phyloP scores from a whole-genome alignment of 768 basidiomycete species.

The Mycena haematopus region DNA sequence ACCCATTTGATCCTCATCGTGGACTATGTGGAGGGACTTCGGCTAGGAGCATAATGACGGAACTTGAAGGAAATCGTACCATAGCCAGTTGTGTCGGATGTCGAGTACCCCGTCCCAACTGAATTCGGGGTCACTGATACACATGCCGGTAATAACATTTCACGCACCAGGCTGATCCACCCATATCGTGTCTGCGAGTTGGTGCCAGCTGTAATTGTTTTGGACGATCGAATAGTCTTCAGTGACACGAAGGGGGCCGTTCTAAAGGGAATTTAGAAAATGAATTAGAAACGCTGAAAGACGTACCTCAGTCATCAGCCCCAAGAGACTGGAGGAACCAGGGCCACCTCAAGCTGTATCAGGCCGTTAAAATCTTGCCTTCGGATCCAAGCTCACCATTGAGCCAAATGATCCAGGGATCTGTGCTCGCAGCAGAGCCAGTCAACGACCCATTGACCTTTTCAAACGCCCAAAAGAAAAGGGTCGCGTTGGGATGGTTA shows the following conservation, averaged over 20 bases:
- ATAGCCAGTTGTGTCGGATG: slow-evolving; percentile 65
- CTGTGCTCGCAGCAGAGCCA: slow-evolving; percentile 32
- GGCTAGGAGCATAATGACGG: neutral
- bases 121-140: neutral
- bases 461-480: slow-evolving; percentile 73
- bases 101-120: slow-evolving; percentile 65
- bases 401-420: slow-evolving; percentile 79
- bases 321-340: slow-evolving; percentile 71
- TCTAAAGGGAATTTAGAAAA: slow-evolving; percentile 43
- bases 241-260: slow-evolving; percentile 69
- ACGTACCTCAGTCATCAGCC: slow-evolving; percentile 66
- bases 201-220: slow-evolving; percentile 65
- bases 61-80: slow-evolving; percentile 43
- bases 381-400: slow-evolving; percentile 59
- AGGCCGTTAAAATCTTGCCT: neutral
- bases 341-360: slow-evolving; percentile 46
- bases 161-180: slow-evolving; percentile 71
- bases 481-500: slow-evolving; percentile 66
- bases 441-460: slow-evolving; percentile 65
- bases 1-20: slow-evolving; percentile 71
- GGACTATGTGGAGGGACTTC: slow-evolving; percentile 42
- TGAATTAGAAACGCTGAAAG: neutral
- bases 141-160: neutral
- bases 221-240: slow-evolving; percentile 53
- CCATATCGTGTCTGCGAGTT: slow-evolving; percentile 72